Evolutionary conservation across 164 flowering plant genomes (phyloP).

Genomic region (Annona squamosa): DNA sequence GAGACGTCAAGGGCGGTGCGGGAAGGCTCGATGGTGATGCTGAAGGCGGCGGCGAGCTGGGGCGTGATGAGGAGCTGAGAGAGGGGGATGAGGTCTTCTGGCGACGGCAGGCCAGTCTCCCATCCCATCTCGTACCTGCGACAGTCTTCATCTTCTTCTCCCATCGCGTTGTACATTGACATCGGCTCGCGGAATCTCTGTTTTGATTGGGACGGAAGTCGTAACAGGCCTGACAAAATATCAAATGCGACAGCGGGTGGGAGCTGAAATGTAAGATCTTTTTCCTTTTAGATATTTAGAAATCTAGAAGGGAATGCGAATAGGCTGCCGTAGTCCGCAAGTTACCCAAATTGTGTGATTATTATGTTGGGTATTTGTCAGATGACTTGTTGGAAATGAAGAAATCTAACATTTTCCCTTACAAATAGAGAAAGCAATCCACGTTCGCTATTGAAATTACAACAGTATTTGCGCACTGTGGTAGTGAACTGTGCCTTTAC

Average conservation of each 20-base stretch:
- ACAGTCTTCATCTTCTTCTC: slow-evolving; percentile 7
- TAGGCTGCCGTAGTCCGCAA: background rate
- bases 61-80: slow-evolving; percentile 59
- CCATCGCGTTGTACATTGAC: slow-evolving; percentile 9
- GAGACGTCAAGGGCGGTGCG: slow-evolving; percentile 50
- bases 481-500: no score
- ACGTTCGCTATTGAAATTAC: no score
- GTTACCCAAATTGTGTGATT: background rate
- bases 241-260: slow-evolving; percentile 3
- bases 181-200: background rate
- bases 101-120: slow-evolving; percentile 67
- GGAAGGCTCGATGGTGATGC: slow-evolving; percentile 53
- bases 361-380: no score
- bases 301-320: background rate
- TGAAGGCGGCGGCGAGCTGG: slow-evolving; percentile 75
- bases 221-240: background rate
- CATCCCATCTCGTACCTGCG: slow-evolving; percentile 48
- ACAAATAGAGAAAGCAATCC: no score
- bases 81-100: slow-evolving; percentile 60
- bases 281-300: background rate
- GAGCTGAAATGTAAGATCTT: no score
- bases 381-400: no score
- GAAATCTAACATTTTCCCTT: no score
- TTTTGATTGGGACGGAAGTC: background rate
- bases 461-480: no score